phyloP scores from a whole-genome alignment of 2,329 filamentous ascomycete genomes.

The Zalaria sp. region DNA sequence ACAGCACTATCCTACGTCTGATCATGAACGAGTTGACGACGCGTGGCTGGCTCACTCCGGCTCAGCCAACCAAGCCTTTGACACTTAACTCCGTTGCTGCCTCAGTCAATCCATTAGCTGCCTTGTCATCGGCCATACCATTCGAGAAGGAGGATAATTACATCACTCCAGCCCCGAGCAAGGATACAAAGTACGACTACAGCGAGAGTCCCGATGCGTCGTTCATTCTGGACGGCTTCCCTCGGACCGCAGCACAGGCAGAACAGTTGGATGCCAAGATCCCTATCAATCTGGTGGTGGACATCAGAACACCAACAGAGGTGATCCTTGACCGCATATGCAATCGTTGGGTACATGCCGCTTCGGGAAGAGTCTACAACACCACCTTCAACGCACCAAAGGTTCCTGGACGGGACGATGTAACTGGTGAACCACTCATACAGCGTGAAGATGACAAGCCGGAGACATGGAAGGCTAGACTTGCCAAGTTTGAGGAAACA shows the following conservation, averaged over 20 bases:
- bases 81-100: constrained; percentile 27
- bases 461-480: constrained; percentile 67
- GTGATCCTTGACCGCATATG: constrained; percentile 84
- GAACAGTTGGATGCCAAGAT: constrained; percentile 62
- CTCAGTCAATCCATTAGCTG: not conserved
- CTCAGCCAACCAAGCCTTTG: constrained; percentile 23
- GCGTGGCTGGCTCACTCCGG: constrained; percentile 60
- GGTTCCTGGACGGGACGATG: constrained; percentile 67
- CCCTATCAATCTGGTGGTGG: constrained; percentile 90
- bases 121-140: not conserved
- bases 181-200: constrained; percentile 27
- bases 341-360: constrained; percentile 84
- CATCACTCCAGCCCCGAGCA: constrained; percentile 21
- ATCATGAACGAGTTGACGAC: constrained; percentile 80
- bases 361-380: constrained; percentile 89
- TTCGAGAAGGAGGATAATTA: constrained; percentile 20
- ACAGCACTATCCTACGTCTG: constrained; percentile 79
- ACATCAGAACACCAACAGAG: constrained; percentile 68
- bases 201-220: constrained; percentile 64
- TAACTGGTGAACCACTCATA: constrained; percentile 76
- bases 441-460: constrained; percentile 78
- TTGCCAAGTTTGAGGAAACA: constrained; percentile 75
- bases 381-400: constrained; percentile 81
- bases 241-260: constrained; percentile 73
- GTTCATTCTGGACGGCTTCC: constrained; percentile 93